Evolutionary conservation across 192 early-diverging fungal species (phyloP), one percentile per base, ranked within the genome.

Genomic region (Piromyces sp.): DNA sequence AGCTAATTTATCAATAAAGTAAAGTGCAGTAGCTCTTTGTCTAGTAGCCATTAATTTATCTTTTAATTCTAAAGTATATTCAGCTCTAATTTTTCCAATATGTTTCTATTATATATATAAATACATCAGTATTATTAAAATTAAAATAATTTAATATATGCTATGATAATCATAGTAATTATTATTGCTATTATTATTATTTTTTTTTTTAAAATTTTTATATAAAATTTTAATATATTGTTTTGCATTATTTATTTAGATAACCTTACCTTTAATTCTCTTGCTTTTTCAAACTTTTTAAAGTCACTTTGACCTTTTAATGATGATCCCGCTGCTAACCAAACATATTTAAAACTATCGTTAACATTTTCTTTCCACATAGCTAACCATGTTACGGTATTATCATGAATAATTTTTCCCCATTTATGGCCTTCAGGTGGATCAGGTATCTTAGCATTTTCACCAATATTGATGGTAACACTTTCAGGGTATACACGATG

Each of bases 301-400:
- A 95, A 85, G 83, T 99, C 97, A 82, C 95, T 97, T 86, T 95
- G 93, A 40, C 96, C 97, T 84, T 99, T 99, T 81, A 96, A 88
- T n/a, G 95, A 93, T 82, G 94, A 95, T 31, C 88, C 93, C 5
- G 96, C 96, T 5, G 95, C 96, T 84, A 99, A 89, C 83, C 96
- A 96, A 30, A 99, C 95, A 85, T 99, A 99, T 84, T 99, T 99
- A 83, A 89, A 93, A 81, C 88, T 90, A 30, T 91, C 92, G 86
- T 99, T 98, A 80, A 99, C 94, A 86, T 98, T 99, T 83, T 99
- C 97, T 84, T 96, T 98, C 97, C 97, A 99, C 38, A 90, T 97
- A 2, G 97, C 97, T 40, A 99, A 87, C 97, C 97, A 99, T 26
- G 94, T 96, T 42, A 96, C 96, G 3, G 90, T 95, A 84, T 94